phyloP scores from a whole-genome alignment of 257 asterid genomes.

The Fraxinus americana region DNA sequence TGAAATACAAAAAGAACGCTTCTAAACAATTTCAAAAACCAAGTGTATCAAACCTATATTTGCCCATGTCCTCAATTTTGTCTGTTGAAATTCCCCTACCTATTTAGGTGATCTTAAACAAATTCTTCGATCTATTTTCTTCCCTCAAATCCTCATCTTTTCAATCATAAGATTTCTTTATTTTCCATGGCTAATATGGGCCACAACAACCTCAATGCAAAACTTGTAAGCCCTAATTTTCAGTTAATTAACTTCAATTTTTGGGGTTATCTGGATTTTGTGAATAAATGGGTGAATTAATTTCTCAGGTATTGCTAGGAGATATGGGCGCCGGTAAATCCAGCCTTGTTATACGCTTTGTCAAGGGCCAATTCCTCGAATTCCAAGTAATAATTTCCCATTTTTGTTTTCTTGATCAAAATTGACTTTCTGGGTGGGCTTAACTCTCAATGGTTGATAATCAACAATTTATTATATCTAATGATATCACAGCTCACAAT shows the following conservation, averaged over 20 bases:
- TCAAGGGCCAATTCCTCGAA: slow-evolving; percentile 90
- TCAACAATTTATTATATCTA: neutral
- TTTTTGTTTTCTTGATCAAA: neutral
- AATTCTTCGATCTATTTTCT: neutral
- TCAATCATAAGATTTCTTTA: neutral
- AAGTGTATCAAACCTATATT: neutral
- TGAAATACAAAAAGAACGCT: too few relatives aligned
- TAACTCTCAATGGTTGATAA: neutral
- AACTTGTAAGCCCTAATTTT: slow-evolving; percentile 51
- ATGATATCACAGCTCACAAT: too few relatives aligned
- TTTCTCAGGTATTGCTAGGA: slow-evolving; percentile 74
- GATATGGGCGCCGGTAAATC: slow-evolving; percentile 99
- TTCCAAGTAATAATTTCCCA: slow-evolving; percentile 57
- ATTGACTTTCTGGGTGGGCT: neutral
- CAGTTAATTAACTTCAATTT: slow-evolving; percentile 7
- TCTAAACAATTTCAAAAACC: neutral
- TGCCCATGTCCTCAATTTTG: neutral
- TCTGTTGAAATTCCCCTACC: neutral
- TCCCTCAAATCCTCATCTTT: neutral
- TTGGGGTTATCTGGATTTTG: neutral
- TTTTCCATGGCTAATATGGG: slow-evolving; percentile 50
- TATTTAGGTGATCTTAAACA: neutral
- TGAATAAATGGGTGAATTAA: slow-evolving; percentile 8
- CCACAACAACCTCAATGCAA: slow-evolving; percentile 79
- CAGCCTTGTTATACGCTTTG: slow-evolving; percentile 86